Base-by-base conservation (phyloP, 2,329 filamentous ascomycete species). In the Botrytis porri region DNA sequence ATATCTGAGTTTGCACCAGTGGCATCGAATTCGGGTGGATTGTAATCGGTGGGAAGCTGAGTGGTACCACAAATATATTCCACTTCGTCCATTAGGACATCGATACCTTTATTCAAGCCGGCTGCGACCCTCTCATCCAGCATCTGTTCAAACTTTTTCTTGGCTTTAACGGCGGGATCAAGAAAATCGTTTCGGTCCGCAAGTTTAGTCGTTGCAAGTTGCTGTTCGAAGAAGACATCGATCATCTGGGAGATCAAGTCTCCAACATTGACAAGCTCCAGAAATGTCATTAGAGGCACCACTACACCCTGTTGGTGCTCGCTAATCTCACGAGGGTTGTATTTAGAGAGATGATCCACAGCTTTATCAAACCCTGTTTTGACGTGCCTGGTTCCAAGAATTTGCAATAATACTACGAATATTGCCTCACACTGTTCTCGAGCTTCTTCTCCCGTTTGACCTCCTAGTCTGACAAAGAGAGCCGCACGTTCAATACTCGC, bases 111-210 rank as follows among this genome's bases (percentile, higher is more conserved):
- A 83, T 98, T 98, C 75, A 99, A 85, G 1, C 97, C 97, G 14
- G 95, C 94, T 6, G 96, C 96, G 12, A 99, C 96, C 74, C 93
- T 93, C 83, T 98, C 96, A 80, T 99, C 96, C 1, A 99, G 90
- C 92, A 98, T 97, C 81, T 98, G 95, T 85, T 99, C 96, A 79
- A 98, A 99, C 77, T 93, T 94, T 84, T 98, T 98, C 88, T 99
- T 99, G 76, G 96, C 95, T 78, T 98, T 92, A 45, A 93, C 92
- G 0, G 95, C 93, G 32, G 94, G 92, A 80, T 97, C 94, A 65
- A 99, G 86, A 79, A 99, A 99, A 83, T 99, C 96, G 80, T 97
- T 97, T 61, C 93, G 90, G 80, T 98, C 95, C 1, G 92, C 92
- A 70, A 99, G 90, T 78, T 93, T 93, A 22, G 92, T 89, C 0